Percentiles rank a stretch among this genome's conserved stretches.
Evolutionary conservation across 371 early-diverging fungal species (phyloP).

Genomic region (Rhizomucor pusillus): DNA sequence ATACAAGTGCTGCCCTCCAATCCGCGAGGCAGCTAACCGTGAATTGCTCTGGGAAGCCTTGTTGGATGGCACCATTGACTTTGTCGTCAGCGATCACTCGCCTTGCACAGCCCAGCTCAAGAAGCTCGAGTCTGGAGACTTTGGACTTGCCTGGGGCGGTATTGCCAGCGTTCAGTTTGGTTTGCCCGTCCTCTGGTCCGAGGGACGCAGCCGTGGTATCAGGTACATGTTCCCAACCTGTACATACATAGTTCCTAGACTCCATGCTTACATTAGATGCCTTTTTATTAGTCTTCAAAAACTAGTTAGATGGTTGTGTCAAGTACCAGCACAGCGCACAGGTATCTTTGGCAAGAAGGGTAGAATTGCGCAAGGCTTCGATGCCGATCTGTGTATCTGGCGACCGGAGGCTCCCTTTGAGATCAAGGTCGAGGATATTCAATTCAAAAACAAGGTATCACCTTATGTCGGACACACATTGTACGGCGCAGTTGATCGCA

Average conservation of each 20-base stretch:
- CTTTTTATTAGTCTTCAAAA: constrained; percentile 49
- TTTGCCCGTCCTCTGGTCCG: constrained; percentile 78
- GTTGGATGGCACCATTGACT: constrained; percentile 77
- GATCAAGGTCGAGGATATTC: constrained; percentile 55
- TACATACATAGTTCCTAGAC: no score
- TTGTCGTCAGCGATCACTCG: constrained; percentile 83
- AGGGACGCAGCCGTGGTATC: constrained; percentile 67
- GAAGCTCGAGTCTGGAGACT: constrained; percentile 66
- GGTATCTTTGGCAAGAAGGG: constrained; percentile 67
- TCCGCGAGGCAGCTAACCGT: constrained; percentile 71
- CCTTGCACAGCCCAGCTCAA: constrained; percentile 80
- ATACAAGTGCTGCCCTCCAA: constrained; percentile 88
- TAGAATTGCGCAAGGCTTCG: constrained; percentile 59
- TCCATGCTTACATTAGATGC: no score
- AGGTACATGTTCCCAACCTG: constrained; percentile 44
- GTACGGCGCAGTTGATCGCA: constrained; percentile 67
- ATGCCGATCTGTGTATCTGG: constrained; percentile 82
- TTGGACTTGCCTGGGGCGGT: constrained; percentile 83
- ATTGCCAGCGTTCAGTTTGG: constrained; percentile 84
- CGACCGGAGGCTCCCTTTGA: constrained; percentile 62
- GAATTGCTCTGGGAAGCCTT: constrained; percentile 73
- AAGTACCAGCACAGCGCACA: constrained; percentile 64
- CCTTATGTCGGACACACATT: constrained; percentile 68
- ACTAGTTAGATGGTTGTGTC: constrained; percentile 64
- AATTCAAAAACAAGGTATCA: constrained; percentile 81